Conservation (phyloP, 768 basidiomycete species). For the Tulasnella sp. region DNA sequence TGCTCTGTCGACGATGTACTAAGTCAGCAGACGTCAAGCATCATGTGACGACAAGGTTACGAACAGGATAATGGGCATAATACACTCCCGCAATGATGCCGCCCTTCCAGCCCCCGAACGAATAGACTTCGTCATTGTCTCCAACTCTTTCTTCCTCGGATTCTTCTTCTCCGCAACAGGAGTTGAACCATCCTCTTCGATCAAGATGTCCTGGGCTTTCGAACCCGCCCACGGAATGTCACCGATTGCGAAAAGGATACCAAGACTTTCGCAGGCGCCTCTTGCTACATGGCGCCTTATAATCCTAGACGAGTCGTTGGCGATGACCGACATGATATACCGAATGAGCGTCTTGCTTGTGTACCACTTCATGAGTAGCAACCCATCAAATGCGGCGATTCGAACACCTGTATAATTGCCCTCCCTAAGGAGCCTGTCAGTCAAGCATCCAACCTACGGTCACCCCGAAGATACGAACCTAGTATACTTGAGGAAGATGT, state of each 20-base stretch:
- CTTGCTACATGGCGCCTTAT: conserved; percentile 81
- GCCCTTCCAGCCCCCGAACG: conserved; percentile 81
- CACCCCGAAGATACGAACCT: conserved; percentile 39
- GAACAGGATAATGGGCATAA: conserved; percentile 75
- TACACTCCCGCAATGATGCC: conserved; percentile 51
- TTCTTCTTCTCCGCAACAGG: conserved; percentile 59
- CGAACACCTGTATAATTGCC: conserved; percentile 90
- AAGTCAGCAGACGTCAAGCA: not conserved
- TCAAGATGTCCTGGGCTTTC: conserved; percentile 56
- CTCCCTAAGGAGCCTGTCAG: conserved; percentile 40
- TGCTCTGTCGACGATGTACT: conserved; percentile 35
- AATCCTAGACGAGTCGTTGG: conserved; percentile 67
- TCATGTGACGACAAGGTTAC: conserved; percentile 20
- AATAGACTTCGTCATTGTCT: conserved; percentile 73
- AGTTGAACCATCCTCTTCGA: conserved; percentile 73
- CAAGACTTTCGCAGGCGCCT: conserved; percentile 73
- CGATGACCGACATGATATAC: conserved; percentile 78
- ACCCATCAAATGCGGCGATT: conserved; percentile 84
- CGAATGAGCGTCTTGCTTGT: conserved; percentile 61
- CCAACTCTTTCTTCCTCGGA: conserved; percentile 64
- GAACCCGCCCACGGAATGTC: conserved; percentile 57
- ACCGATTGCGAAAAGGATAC: conserved; percentile 75
- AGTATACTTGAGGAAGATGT: conserved; percentile 76
- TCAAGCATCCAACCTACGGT: not conserved
- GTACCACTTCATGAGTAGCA: conserved; percentile 75